These are phyloP conservation scores for Colletotrichum truncatum DNA, from an alignment of 2,329 filamentous ascomycete genomes.

Conservation along the genomic window DNA sequence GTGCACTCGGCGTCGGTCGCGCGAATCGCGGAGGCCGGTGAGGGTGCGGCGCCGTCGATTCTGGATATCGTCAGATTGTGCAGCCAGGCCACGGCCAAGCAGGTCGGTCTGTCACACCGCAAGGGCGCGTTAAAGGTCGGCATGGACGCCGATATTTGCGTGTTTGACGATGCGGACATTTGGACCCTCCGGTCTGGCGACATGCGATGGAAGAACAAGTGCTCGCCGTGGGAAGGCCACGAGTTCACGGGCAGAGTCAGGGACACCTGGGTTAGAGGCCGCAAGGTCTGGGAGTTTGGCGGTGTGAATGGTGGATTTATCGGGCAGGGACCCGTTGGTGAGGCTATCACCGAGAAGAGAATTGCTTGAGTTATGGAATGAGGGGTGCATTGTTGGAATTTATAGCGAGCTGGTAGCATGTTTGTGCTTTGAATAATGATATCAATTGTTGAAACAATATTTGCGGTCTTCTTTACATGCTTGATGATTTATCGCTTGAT, in stretches of 20 bases:
- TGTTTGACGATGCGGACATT: slow-evolving; percentile 85
- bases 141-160: slow-evolving; percentile 89
- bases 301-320: slow-evolving; percentile 61
- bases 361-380: slow-evolving; percentile 43
- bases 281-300: slow-evolving; percentile 77
- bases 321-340: slow-evolving; percentile 55
- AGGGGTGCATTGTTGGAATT: not conserved
- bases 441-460: not conserved
- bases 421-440: not conserved
- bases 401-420: not conserved
- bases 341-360: slow-evolving; percentile 69
- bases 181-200: slow-evolving; percentile 80
- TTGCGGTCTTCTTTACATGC: no score
- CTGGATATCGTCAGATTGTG: slow-evolving; percentile 88
- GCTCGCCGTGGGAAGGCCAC: slow-evolving; percentile 88
- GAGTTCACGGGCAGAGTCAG: slow-evolving; percentile 79
- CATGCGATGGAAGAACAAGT: slow-evolving; percentile 95
- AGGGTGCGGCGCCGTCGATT: slow-evolving; percentile 58
- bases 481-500: no score
- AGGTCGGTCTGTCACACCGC: slow-evolving; percentile 82
- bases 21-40: slow-evolving; percentile 59
- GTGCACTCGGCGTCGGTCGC: slow-evolving; percentile 81
- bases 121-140: slow-evolving; percentile 87
- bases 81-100: slow-evolving; percentile 84
- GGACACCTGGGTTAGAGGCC: slow-evolving; percentile 87